Evolutionary conservation across 2,329 filamentous ascomycete genomes (phyloP).

Genomic region (Fusarium musae): DNA sequence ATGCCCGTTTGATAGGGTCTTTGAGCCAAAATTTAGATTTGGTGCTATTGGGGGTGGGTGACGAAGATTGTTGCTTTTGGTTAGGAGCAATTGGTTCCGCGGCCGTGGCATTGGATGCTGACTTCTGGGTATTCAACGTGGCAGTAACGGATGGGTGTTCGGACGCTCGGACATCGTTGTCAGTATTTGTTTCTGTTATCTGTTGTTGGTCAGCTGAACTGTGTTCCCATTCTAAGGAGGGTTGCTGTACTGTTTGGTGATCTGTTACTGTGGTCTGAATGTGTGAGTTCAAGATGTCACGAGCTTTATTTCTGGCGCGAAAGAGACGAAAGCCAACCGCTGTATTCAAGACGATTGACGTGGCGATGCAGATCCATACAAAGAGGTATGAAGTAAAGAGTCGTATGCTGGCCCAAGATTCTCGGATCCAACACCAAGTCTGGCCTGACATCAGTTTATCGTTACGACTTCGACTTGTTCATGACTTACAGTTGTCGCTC

Average conservation of each 20-base stretch:
- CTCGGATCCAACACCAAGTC: neutral
- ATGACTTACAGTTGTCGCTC: neutral
- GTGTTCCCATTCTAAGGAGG: neutral
- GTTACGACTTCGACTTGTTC: too few relatives aligned
- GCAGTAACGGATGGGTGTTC: neutral
- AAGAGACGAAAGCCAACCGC: neutral
- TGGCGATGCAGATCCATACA: neutral
- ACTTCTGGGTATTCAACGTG: rapidly evolving
- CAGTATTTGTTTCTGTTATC: neutral
- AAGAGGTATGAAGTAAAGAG: neutral
- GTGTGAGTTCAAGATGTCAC: neutral
- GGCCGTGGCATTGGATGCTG: neutral
- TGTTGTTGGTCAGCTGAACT: neutral
- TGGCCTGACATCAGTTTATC: neutral
- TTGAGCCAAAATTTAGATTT: neutral
- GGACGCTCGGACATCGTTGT: rapidly evolving
- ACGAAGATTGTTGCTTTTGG: neutral
- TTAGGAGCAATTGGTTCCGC: neutral
- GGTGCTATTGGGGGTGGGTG: rapidly evolving
- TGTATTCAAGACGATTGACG: neutral
- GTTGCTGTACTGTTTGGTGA: neutral
- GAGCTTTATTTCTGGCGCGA: neutral
- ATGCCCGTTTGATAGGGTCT: neutral
- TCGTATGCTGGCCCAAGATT: neutral
- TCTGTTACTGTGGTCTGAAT: neutral